These are phyloP conservation scores for Gossypium trilobum DNA, from an alignment of 441 rosid species.

Conservation along the genomic window DNA sequence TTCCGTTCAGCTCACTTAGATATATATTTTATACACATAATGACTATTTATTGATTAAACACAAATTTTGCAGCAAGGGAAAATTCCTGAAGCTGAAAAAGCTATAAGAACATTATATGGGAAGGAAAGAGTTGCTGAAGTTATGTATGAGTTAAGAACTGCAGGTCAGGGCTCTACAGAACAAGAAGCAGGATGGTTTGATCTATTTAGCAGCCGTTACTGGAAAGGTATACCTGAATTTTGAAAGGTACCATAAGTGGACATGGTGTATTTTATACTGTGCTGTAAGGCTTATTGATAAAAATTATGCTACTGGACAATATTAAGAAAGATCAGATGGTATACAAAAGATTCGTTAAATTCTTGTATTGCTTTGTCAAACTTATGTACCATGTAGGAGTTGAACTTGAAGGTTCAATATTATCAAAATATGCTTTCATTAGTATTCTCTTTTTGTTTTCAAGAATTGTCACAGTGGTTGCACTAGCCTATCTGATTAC, in stretches of 20 bases:
- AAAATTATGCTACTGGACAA: not conserved
- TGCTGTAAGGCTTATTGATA: not conserved
- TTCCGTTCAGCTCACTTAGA: not conserved
- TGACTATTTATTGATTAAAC: constrained; percentile 11
- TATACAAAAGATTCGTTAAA: not conserved
- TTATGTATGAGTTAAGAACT: constrained; percentile 59
- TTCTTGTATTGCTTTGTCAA: not conserved
- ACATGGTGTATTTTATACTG: not conserved
- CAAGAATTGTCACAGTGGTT: not conserved
- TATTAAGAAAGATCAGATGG: not conserved
- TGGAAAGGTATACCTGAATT: constrained; percentile 60
- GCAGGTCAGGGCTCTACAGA: constrained; percentile 65
- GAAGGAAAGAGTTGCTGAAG: constrained; percentile 76
- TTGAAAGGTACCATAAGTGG: not conserved
- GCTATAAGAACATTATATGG: constrained; percentile 69
- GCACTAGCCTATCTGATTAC: not conserved
- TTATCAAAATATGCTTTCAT: not conserved
- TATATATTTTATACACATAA: not conserved
- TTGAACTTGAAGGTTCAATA: not conserved
- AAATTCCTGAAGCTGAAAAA: constrained; percentile 62
- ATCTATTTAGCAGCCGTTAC: constrained; percentile 83
- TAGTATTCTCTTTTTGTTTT: not conserved
- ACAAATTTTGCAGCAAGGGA: constrained; percentile 63
- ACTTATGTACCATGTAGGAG: not conserved
- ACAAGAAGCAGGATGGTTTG: constrained; percentile 94